A percentile compares a stretch with the other conserved stretches of the same genome.
Conservation (phyloP, 352 stramenopile genomes). For the Pythium phragmiticola region DNA sequence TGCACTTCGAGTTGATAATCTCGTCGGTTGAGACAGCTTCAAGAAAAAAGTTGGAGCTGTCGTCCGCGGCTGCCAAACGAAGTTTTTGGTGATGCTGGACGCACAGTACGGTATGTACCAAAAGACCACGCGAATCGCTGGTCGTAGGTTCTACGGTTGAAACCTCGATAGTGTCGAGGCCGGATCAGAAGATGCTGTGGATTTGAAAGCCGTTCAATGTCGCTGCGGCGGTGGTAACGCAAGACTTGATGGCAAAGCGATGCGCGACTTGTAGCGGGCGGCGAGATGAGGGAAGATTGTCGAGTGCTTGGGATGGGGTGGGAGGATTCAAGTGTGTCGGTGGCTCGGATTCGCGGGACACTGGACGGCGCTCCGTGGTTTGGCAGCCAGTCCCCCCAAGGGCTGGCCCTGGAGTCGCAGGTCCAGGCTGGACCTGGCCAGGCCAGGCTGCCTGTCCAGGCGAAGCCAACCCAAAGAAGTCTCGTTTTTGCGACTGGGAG, state of each 20-base stretch:
- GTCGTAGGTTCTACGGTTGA: too few relatives aligned
- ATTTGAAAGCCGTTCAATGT: too few relatives aligned
- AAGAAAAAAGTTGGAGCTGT: not conserved
- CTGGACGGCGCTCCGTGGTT: not conserved
- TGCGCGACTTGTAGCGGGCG: not conserved
- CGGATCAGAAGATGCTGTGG: too few relatives aligned
- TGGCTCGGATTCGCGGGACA: not conserved
- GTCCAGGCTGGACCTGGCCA: too few relatives aligned
- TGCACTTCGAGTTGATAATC: not conserved
- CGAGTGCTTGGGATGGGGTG: constrained; percentile 4
- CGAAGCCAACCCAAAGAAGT: not conserved
- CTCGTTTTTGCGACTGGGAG: constrained; percentile 10
- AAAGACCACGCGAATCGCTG: too few relatives aligned
- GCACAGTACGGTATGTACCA: too few relatives aligned
- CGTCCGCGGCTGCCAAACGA: too few relatives aligned
- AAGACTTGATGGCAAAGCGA: not conserved
- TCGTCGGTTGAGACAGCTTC: constrained; percentile 2
- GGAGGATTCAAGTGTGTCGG: constrained; percentile 14
- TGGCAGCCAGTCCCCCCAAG: constrained; percentile 10
- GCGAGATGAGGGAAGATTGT: not conserved
- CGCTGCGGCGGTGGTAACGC: not conserved
- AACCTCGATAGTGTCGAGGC: too few relatives aligned
- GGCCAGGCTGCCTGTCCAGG: too few relatives aligned
- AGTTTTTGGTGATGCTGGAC: too few relatives aligned
- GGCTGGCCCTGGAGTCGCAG: too few relatives aligned